A percentile compares a stretch with the other conserved stretches of the same genome.
Evolutionary conservation across 73 alveolate species (phyloP).

Genomic region (Paramecium caudatum): DNA sequence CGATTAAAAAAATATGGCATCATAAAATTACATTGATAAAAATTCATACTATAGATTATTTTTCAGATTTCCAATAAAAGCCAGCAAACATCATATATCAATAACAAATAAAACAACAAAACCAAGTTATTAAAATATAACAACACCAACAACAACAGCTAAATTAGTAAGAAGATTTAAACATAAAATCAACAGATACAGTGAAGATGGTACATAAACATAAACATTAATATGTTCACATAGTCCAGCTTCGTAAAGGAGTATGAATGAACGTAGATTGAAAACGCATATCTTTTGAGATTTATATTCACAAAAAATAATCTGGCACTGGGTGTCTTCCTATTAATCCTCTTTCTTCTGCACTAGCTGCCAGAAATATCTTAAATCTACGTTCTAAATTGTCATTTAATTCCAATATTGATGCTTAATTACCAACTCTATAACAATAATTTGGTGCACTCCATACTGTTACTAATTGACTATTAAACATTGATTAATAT

Average conservation of each 20-base stretch:
- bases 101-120: not conserved
- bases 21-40: conserved; percentile 20
- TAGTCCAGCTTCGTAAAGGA: conserved; percentile 1
- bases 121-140: not conserved
- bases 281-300: not conserved
- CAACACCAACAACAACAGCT: not conserved
- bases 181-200: not conserved
- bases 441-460: conserved; percentile 96
- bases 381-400: conserved; percentile 77
- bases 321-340: conserved; percentile 68
- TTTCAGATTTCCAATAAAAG: conserved; percentile 36
- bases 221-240: not conserved
- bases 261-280: not conserved
- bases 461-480: conserved; percentile 92
- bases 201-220: not conserved
- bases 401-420: conserved; percentile 85
- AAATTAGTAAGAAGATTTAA: conserved; percentile 9
- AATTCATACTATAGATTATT: conserved; percentile 1
- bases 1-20: conserved; percentile 1
- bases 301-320: conserved; percentile 53
- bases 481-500: conserved; percentile 88
- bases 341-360: conserved; percentile 71
- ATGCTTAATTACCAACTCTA: conserved; percentile 92
- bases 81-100: not conserved
- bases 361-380: conserved; percentile 83